phyloP scores from a whole-genome alignment of 2,329 filamentous ascomycete species.

The Fonsecaea erecta region DNA sequence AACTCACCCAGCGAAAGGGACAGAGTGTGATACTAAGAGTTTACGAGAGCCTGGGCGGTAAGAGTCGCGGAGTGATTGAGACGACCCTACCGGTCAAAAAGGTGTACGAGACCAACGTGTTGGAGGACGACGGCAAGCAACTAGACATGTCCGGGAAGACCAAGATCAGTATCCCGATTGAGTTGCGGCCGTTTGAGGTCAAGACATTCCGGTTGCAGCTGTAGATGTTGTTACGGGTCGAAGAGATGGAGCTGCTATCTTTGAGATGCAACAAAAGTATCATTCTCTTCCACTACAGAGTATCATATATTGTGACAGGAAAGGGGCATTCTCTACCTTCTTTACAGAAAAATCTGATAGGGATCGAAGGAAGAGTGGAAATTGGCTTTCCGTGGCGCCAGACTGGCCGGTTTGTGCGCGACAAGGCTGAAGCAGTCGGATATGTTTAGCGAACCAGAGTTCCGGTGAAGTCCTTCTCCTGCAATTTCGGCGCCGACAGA shows the following conservation, averaged over 20 bases:
- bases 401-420: background rate
- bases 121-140: slow-evolving; percentile 83
- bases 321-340: background rate
- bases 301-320: no score
- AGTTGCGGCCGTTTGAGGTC: slow-evolving; percentile 81
- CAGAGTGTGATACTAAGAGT: slow-evolving; percentile 81
- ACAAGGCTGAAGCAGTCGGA: slow-evolving; percentile 6
- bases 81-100: slow-evolving; percentile 73
- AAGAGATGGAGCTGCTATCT: background rate
- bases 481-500: slow-evolving; percentile 3
- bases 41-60: slow-evolving; percentile 87
- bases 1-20: slow-evolving; percentile 68
- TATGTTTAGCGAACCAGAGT: slow-evolving; percentile 9
- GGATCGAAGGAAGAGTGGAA: slow-evolving; percentile 1
- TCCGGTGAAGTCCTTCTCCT: background rate
- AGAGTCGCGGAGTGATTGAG: slow-evolving; percentile 70
- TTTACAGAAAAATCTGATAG: background rate
- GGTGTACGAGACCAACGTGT: slow-evolving; percentile 80
- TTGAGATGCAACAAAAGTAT: background rate
- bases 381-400: slow-evolving; percentile 8
- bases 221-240: slow-evolving; percentile 37
- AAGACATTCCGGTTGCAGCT: slow-evolving; percentile 74
- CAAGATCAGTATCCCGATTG: slow-evolving; percentile 60
- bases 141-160: slow-evolving; percentile 54
- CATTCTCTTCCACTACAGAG: no score